Evolutionary conservation across 1,139 yeast species (phyloP).

Genomic region (Hyphopichia burtonii): DNA sequence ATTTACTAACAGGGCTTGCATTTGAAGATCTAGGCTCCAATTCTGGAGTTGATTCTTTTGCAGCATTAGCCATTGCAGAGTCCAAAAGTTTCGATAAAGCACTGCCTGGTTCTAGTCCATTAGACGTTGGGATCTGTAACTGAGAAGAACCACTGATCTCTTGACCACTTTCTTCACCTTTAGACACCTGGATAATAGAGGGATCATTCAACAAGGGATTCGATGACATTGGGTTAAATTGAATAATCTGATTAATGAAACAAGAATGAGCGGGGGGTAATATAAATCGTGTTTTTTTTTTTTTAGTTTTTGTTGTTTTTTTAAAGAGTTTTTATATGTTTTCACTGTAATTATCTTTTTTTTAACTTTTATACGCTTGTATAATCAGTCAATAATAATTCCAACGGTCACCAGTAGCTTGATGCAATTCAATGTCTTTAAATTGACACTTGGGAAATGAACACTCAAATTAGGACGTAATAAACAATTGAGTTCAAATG

Average conservation of each 20-base stretch:
- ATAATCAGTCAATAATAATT: too few species aligned
- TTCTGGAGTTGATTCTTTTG: constrained; percentile 47
- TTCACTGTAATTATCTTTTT: too few species aligned
- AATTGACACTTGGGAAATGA: too few species aligned
- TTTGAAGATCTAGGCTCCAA: constrained; percentile 19
- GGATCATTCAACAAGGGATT: constrained; percentile 33
- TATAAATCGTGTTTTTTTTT: background rate
- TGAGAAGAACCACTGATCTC: constrained; percentile 4
- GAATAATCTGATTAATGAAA: background rate
- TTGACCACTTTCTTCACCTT: constrained; percentile 4
- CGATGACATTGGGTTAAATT: background rate
- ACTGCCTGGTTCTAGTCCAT: constrained; percentile 28
- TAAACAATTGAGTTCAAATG: too few species aligned
- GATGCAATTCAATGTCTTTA: too few species aligned
- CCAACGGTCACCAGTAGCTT: too few species aligned
- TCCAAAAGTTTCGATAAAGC: constrained; percentile 44
- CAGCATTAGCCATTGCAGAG: constrained; percentile 49
- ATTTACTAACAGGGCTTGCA: constrained; percentile 15
- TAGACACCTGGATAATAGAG: constrained; percentile 27
- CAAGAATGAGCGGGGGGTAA: background rate
- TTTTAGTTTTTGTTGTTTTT: background rate
- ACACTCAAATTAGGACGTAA: too few species aligned
- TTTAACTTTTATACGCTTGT: too few species aligned
- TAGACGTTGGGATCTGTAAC: constrained; percentile 4
- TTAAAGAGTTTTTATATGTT: background rate